A percentile compares a stretch with the other conserved stretches of the same genome.
These are phyloP conservation scores for Paramyrothecium roridum DNA, from an alignment of 2,329 filamentous ascomycete genomes.

Conservation along the genomic window DNA sequence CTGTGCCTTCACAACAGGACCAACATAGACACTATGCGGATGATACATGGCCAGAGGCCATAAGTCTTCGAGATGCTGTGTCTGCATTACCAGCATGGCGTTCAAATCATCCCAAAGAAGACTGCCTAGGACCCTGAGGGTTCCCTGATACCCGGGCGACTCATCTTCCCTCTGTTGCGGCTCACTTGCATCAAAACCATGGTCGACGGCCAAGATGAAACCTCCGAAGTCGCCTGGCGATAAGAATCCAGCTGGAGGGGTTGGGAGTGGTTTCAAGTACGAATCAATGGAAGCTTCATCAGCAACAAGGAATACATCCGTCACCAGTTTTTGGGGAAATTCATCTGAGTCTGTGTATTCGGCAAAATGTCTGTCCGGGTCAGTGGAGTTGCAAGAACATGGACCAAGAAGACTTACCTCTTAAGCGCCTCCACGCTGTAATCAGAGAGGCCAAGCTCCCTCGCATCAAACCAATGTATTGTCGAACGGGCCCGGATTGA, in stretches of 20 bases:
- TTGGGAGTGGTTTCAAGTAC: conserved; percentile 11
- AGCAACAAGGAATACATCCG: conserved; percentile 12
- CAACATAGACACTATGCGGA: conserved; percentile 11
- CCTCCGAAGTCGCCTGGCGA: conserved; percentile 1
- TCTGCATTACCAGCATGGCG: conserved; percentile 11
- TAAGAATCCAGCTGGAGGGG: conserved; percentile 3
- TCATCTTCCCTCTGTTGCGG: neutral
- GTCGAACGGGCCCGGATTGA: conserved; percentile 10
- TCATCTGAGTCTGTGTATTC: neutral
- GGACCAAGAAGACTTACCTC: conserved; percentile 9
- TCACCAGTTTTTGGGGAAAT: neutral
- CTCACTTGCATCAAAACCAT: neutral
- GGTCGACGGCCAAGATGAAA: conserved; percentile 16
- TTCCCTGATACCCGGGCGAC: conserved; percentile 15
- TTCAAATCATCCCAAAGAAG: conserved; percentile 19
- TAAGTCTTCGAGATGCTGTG: conserved; percentile 6
- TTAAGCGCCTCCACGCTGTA: conserved; percentile 15
- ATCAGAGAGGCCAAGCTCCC: conserved; percentile 9
- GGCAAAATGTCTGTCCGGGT: conserved; percentile 6
- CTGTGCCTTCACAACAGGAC: conserved; percentile 3
- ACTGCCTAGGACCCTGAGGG: conserved; percentile 15
- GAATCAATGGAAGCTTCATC: conserved; percentile 20
- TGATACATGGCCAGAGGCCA: conserved; percentile 19
- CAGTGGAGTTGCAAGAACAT: neutral
- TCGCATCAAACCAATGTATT: conserved; percentile 17